Evolutionary conservation across 2,329 filamentous ascomycete species (phyloP).

Genomic region (Colletotrichum neosansevieriae): DNA sequence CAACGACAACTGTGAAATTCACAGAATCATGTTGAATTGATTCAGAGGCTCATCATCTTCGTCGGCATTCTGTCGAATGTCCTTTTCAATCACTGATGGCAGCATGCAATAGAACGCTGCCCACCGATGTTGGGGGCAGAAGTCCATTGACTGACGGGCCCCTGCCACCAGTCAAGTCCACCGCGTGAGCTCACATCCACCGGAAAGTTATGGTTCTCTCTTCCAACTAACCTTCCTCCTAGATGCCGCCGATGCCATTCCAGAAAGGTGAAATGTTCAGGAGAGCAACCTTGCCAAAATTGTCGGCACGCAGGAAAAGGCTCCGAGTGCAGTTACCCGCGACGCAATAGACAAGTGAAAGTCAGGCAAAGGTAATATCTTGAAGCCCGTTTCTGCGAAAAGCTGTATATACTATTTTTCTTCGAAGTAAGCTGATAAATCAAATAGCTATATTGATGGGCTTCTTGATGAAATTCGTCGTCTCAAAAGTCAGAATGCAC

Average conservation of each 20-base stretch:
- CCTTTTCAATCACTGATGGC: conserved; percentile 13
- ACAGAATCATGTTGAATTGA: neutral
- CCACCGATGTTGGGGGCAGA: conserved; percentile 26
- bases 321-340: conserved; percentile 49
- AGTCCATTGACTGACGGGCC: conserved; percentile 34
- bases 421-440: neutral
- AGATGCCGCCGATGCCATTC: conserved; percentile 49
- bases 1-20: conserved; percentile 1
- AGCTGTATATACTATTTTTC: too few relatives aligned
- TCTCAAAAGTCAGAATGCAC: conserved; percentile 43
- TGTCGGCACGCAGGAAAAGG: conserved; percentile 48
- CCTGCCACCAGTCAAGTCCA: conserved; percentile 40
- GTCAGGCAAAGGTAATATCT: conserved; percentile 50
- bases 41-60: neutral
- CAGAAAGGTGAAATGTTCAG: conserved; percentile 52
- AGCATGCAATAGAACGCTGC: conserved; percentile 35
- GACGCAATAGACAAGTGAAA: conserved; percentile 49
- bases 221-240: neutral
- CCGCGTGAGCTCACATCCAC: conserved; percentile 34
- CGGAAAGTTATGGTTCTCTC: neutral
- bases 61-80: conserved; percentile 26
- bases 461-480: conserved; percentile 50
- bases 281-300: conserved; percentile 49
- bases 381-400: conserved; percentile 21
- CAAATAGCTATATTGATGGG: conserved; percentile 50